These are phyloP conservation scores for Pseudocercospora crystallina DNA, from an alignment of 2,329 filamentous ascomycete species.

Conservation along the genomic window DNA sequence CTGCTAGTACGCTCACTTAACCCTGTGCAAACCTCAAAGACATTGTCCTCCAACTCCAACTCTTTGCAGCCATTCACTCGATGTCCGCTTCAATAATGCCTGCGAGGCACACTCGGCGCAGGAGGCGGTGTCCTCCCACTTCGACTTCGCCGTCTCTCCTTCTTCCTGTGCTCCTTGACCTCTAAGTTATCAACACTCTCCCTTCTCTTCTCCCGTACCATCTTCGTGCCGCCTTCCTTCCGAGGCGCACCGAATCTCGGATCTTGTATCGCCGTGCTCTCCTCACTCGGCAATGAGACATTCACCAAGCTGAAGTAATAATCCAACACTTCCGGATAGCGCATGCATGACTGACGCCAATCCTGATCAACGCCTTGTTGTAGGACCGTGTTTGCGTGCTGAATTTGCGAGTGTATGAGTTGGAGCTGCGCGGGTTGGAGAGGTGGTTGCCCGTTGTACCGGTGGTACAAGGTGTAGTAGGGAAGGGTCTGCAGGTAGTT, in stretches of 20 bases:
- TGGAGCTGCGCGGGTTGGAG: slow-evolving; percentile 42
- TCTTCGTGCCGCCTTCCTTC: slow-evolving; percentile 33
- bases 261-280: slow-evolving; percentile 38
- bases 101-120: slow-evolving; percentile 12
- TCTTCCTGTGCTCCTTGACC: slow-evolving; percentile 23
- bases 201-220: slow-evolving; percentile 32
- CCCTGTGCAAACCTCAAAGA: too few species aligned
- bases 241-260: slow-evolving; percentile 31
- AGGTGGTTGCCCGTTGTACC: slow-evolving; percentile 46
- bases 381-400: slow-evolving; percentile 63
- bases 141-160: slow-evolving; percentile 24
- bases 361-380: slow-evolving; percentile 76
- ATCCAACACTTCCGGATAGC: slow-evolving; percentile 78
- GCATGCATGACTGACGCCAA: slow-evolving; percentile 72
- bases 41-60: too few species aligned
- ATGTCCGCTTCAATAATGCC: too few species aligned
- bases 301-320: slow-evolving; percentile 75
- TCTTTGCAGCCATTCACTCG: too few species aligned
- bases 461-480: slow-evolving; percentile 48
- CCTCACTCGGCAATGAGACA: slow-evolving; percentile 62
- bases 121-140: slow-evolving; percentile 26
- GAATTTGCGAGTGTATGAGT: slow-evolving; percentile 54
- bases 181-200: slow-evolving; percentile 22
- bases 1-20: too few species aligned
- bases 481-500: slow-evolving; percentile 47